These are phyloP conservation scores for Ophiocordyceps camponoti-rufipedis DNA, from an alignment of 2,329 filamentous ascomycete species.

Conservation along the genomic window DNA sequence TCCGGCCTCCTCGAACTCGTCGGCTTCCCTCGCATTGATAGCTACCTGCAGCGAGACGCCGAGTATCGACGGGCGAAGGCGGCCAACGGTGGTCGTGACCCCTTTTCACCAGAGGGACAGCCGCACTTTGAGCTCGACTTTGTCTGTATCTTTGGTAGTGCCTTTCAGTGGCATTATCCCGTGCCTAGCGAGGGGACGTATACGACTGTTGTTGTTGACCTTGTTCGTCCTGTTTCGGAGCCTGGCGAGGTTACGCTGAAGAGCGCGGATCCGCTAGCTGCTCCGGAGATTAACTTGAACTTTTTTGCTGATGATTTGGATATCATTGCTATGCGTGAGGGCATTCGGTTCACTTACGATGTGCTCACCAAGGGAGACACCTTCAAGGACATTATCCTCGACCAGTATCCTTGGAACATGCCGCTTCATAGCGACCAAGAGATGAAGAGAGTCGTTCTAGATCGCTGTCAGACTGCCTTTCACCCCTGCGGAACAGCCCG, in stretches of 20 bases:
- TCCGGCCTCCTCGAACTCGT: slow-evolving; percentile 29
- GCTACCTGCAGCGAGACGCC: slow-evolving; percentile 26
- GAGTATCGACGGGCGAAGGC: slow-evolving; percentile 25
- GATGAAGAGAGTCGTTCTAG: slow-evolving; percentile 37
- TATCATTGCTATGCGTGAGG: slow-evolving; percentile 39
- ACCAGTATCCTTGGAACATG: slow-evolving; percentile 43
- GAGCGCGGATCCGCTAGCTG: slow-evolving; percentile 35
- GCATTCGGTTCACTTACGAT: slow-evolving; percentile 36
- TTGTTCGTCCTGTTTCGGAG: slow-evolving; percentile 21
- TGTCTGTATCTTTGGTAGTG: slow-evolving; percentile 33
- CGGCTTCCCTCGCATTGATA: slow-evolving; percentile 38
- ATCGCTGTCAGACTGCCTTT: slow-evolving; percentile 40
- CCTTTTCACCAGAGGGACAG: slow-evolving; percentile 36
- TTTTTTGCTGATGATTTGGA: slow-evolving; percentile 37
- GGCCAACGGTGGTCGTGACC: slow-evolving; percentile 26
- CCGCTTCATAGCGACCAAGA: slow-evolving; percentile 33
- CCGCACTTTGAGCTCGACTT: slow-evolving; percentile 47
- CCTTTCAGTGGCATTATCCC: slow-evolving; percentile 29
- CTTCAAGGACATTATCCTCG: slow-evolving; percentile 32
- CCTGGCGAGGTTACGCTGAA: slow-evolving; percentile 35
- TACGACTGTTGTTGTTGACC: slow-evolving; percentile 35
- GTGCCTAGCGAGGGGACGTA: slow-evolving; percentile 24
- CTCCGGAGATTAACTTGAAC: slow-evolving; percentile 41
- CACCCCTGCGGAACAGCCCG: slow-evolving; percentile 38
- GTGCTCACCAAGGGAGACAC: slow-evolving; percentile 37